Evolutionary conservation across 2,329 filamentous ascomycete species (phyloP), one percentile per base, ranked within the genome.

Genomic region (Cladophialophora yegresii): DNA sequence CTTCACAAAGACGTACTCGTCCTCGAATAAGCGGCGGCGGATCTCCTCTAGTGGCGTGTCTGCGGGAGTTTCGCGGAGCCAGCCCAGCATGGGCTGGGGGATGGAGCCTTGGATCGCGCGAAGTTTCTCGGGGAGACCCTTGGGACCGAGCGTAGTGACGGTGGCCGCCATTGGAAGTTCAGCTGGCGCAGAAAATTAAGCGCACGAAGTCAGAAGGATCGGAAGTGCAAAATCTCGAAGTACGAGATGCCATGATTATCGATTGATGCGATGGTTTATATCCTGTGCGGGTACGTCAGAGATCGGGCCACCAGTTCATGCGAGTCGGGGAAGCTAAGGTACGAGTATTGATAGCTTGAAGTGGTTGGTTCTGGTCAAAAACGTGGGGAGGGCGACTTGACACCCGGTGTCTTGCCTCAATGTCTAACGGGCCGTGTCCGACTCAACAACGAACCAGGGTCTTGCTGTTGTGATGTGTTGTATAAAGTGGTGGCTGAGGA

Each of bases 1-100:
- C 57, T 80, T 81, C 36, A 81, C 69, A 63, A 76, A 80, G 28
- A 81, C 67, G 66, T 80, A 81, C 28, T 78, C 78, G 57, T 80
- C 78, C 13, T 72, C 67, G 23, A 74, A 58, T 40, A 77, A 76
- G 6, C 76, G 76, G 43, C 71, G 69, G 28, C 77, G 75, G 67
- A 81, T 74, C 54, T 79, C 75, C 36, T 75, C 71, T 8, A 78
- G 62, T 3, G 78, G 74, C 22, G 77, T 76, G 63, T 73, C 69
- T n/a, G 71, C 70, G 4, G 69, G 69, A 0, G 76, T 77, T 33
- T 73, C 59, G 10, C 68, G 70, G 59, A 79, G 73, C 71, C 73
- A 74, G 43, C 72, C 76, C 12, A 78, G 70, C 54, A 69, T 66
- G 26, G 66, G 61, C 23, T 63, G 61, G 9, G 49, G 49, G 7